phyloP scores from a whole-genome alignment of 352 stramenopile species.

The Albugo candida region DNA sequence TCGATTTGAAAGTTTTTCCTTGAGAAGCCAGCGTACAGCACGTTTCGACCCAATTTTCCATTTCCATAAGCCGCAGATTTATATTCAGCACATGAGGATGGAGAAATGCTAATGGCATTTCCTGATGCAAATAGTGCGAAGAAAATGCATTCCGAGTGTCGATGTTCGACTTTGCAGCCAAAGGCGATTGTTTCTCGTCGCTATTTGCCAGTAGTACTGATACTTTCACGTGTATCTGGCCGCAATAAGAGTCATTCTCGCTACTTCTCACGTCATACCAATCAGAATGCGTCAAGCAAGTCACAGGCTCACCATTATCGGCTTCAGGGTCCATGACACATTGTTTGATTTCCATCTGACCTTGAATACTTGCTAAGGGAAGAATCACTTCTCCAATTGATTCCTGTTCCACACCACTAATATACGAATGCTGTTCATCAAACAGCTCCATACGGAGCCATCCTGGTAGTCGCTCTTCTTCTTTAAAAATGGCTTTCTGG shows the following conservation, averaged over 20 bases:
- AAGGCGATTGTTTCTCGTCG: background rate
- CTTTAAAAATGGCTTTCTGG: slow-evolving; percentile 7
- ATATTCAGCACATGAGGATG: slow-evolving; percentile 52
- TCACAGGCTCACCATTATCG: slow-evolving; percentile 30
- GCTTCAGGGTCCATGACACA: slow-evolving; percentile 37
- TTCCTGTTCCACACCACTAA: slow-evolving; percentile 52
- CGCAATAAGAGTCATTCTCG: slow-evolving; percentile 31
- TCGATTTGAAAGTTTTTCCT: slow-evolving; percentile 73
- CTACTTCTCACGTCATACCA: slow-evolving; percentile 58
- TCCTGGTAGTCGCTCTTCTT: slow-evolving; percentile 13
- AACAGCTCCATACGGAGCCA: slow-evolving; percentile 61
- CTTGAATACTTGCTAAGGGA: slow-evolving; percentile 6
- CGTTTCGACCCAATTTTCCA: slow-evolving; percentile 46
- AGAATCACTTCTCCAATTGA: slow-evolving; percentile 54
- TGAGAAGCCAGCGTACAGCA: slow-evolving; percentile 40
- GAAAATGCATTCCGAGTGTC: background rate
- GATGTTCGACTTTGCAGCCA: background rate
- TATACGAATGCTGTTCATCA: slow-evolving; percentile 58
- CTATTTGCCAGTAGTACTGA: slow-evolving; percentile 45
- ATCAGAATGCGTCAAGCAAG: slow-evolving; percentile 46
- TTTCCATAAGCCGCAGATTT: slow-evolving; percentile 34
- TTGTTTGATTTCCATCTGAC: slow-evolving; percentile 28
- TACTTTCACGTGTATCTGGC: slow-evolving; percentile 53
- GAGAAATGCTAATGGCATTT: slow-evolving; percentile 49
- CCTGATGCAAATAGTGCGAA: background rate